phyloP scores from a whole-genome alignment of 768 basidiomycete species.

The Megacollybia marginata region DNA sequence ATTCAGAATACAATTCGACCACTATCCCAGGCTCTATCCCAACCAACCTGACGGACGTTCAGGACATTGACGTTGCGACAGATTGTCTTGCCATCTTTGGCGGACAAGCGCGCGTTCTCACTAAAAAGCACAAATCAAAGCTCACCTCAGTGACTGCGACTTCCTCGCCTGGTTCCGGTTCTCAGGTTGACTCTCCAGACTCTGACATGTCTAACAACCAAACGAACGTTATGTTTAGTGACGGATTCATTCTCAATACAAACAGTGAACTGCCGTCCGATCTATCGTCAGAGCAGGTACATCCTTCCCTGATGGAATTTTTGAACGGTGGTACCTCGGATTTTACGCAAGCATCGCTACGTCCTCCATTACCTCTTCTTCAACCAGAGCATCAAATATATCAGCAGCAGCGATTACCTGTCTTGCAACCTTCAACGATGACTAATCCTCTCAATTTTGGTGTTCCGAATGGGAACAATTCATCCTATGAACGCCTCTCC shows the following conservation, averaged over 20 bases:
- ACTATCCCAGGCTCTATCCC: constrained; percentile 3
- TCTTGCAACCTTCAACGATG: not conserved
- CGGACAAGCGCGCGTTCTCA: constrained; percentile 39
- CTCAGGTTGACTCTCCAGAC: not conserved
- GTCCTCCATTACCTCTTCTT: not conserved
- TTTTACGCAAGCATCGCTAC: not conserved
- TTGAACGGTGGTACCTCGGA: not conserved
- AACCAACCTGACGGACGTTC: not conserved
- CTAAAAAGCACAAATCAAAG: constrained; percentile 8
- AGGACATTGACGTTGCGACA: not conserved
- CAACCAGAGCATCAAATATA: not conserved
- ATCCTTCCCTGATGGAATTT: not conserved
- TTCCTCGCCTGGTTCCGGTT: not conserved
- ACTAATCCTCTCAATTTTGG: not conserved
- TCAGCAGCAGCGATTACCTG: too few species aligned
- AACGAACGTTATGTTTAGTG: not conserved
- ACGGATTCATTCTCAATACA: not conserved
- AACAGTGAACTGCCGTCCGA: not conserved
- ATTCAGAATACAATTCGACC: constrained; percentile 18
- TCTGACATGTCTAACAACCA: not conserved
- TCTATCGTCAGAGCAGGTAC: not conserved
- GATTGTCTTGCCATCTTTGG: constrained; percentile 48
- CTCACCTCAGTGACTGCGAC: not conserved
- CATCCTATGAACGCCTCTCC: not conserved
- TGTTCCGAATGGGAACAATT: not conserved